A percentile compares a stretch with the other conserved stretches of the same genome.
Conservation (phyloP, 2,329 filamentous ascomycete species). For the Botrytis medusae region DNA sequence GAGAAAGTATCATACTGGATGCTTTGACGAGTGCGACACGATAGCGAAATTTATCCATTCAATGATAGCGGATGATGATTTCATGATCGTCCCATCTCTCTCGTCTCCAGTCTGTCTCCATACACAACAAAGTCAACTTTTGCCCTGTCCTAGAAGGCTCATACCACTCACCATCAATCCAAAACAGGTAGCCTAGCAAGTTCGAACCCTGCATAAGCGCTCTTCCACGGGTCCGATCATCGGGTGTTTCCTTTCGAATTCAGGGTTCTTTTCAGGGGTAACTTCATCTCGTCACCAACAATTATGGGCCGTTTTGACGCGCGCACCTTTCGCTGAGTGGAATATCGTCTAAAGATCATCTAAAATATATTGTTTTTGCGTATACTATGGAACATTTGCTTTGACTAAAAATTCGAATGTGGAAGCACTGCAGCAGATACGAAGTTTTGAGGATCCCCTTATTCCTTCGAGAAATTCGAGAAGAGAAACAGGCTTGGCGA, state of each 20-base stretch:
- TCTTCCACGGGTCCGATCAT: background rate
- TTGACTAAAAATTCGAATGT: background rate
- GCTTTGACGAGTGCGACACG: background rate
- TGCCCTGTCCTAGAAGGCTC: background rate
- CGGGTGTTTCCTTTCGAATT: background rate
- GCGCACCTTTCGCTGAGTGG: background rate
- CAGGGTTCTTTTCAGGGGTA: constrained; percentile 4
- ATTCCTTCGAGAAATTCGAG: background rate
- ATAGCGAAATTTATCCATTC: background rate
- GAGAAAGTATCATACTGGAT: background rate
- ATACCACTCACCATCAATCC: background rate
- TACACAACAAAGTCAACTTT: background rate
- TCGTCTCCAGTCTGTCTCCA: background rate
- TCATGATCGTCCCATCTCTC: background rate
- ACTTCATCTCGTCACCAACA: constrained; percentile 2
- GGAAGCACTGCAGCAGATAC: background rate
- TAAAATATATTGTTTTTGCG: background rate
- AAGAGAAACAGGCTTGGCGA: background rate
- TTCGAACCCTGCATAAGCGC: background rate
- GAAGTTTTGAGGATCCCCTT: background rate
- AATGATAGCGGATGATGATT: background rate
- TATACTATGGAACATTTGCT: background rate
- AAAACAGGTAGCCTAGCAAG: background rate
- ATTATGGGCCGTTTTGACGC: constrained; percentile 10
- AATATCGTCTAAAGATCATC: background rate